Evolutionary conservation across 495 filamentous ascomycete species (phyloP).

Genomic region (Aspergillus funiculosus): DNA sequence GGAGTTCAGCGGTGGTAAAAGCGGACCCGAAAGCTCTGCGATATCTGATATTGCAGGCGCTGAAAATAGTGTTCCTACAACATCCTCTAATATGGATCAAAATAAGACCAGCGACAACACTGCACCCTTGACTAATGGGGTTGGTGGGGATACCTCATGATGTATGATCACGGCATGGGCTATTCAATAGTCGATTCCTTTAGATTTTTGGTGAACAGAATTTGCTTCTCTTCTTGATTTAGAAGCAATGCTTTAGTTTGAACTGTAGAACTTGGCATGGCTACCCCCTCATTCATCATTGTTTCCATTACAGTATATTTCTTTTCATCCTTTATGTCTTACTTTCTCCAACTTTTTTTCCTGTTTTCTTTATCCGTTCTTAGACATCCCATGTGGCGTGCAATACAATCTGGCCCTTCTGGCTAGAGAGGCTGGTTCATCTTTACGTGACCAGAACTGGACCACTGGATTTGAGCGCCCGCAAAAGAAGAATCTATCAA

Average conservation of each 20-base stretch:
- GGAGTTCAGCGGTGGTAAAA: slow-evolving; percentile 13
- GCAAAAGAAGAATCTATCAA: too few relatives aligned
- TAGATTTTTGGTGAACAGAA: neutral
- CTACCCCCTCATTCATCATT: neutral
- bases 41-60: slow-evolving; percentile 7
- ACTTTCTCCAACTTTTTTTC: neutral
- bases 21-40: slow-evolving; percentile 4
- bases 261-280: slow-evolving; percentile 8
- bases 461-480: too few relatives aligned
- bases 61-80: slow-evolving; percentile 2
- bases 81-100: slow-evolving; percentile 2
- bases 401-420: neutral
- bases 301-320: neutral
- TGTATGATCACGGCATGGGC: slow-evolving; percentile 11
- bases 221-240: neutral
- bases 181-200: neutral
- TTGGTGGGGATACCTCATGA: slow-evolving; percentile 25
- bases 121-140: slow-evolving; percentile 33
- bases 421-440: neutral
- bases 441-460: too few relatives aligned
- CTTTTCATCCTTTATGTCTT: slow-evolving; percentile 4
- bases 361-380: slow-evolving; percentile 1
- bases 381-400: neutral
- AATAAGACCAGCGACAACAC: slow-evolving; percentile 14
- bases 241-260: slow-evolving; percentile 4